Evolutionary conservation across 2,329 filamentous ascomycete species (phyloP).

Genomic region (Sarocladium brachiariae): DNA sequence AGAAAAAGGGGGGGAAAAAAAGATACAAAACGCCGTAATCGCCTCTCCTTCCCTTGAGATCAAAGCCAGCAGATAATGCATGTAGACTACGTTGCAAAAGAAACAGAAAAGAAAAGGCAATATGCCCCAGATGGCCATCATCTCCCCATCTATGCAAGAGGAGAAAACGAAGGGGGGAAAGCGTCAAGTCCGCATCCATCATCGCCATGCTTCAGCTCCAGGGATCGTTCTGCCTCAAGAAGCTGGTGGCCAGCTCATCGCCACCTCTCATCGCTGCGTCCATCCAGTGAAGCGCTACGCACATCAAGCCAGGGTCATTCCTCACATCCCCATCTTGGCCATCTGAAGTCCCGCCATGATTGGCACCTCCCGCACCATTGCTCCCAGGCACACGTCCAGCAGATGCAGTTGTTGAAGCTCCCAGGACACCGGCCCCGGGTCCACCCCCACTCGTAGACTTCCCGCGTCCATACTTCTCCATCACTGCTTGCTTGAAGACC

Average conservation of each 20-base stretch:
- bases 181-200: no score
- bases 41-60: no score
- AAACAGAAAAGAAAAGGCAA: no score
- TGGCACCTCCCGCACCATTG: slow-evolving; percentile 16
- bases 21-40: background rate
- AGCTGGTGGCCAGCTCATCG: slow-evolving; percentile 75
- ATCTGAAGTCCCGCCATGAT: slow-evolving; percentile 13
- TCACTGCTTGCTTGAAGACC: slow-evolving; percentile 83
- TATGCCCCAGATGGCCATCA: no score
- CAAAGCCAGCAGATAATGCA: no score
- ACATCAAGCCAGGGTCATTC: slow-evolving; percentile 84
- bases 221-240: slow-evolving; percentile 61
- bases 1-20: background rate
- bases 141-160: no score
- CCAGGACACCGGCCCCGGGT: slow-evolving; percentile 17
- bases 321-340: slow-evolving; percentile 44
- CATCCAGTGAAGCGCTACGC: slow-evolving; percentile 96
- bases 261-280: slow-evolving; percentile 79
- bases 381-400: slow-evolving; percentile 10
- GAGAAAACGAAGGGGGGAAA: no score
- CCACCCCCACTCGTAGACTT: slow-evolving; percentile 15
- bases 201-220: no score
- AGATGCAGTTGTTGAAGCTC: slow-evolving; percentile 12
- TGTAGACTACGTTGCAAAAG: no score
- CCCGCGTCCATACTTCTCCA: slow-evolving; percentile 56